phyloP scores from a whole-genome alignment of 2,329 filamentous ascomycete species.

The Xylariaceae sp. region DNA sequence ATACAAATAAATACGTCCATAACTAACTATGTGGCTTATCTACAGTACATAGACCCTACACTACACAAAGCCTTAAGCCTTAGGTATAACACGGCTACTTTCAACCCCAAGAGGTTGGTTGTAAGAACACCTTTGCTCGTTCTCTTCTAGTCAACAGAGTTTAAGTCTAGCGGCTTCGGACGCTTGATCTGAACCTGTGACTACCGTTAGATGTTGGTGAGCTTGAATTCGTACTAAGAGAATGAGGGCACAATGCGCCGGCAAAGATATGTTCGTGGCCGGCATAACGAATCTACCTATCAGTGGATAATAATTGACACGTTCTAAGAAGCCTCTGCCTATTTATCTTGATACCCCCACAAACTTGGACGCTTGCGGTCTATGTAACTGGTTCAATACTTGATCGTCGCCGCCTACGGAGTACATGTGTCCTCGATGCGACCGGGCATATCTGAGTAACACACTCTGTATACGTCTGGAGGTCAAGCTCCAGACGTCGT shows the following conservation, averaged over 20 bases:
- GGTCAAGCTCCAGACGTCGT: background rate
- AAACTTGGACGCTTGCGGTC: background rate
- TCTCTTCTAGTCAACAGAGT: background rate
- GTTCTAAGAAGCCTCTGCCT: background rate
- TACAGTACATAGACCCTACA: background rate
- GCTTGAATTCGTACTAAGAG: too few relatives aligned
- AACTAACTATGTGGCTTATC: background rate
- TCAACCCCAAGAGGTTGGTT: too few relatives aligned
- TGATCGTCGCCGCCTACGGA: background rate
- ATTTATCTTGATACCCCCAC: background rate
- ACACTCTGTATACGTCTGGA: constrained; percentile 4
- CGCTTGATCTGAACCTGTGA: constrained; percentile 2
- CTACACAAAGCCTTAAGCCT: too few relatives aligned
- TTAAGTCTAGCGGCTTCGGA: constrained; percentile 11
- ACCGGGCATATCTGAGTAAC: background rate
- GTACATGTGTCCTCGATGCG: background rate
- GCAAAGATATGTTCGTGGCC: too few relatives aligned
- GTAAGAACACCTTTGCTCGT: too few relatives aligned
- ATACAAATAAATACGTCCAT: too few relatives aligned
- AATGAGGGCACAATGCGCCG: too few relatives aligned
- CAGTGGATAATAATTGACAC: background rate
- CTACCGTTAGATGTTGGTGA: background rate
- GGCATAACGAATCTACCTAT: too few relatives aligned
- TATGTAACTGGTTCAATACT: constrained; percentile 1
- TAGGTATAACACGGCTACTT: constrained; percentile 3